Evolutionary conservation across 2,329 filamentous ascomycete genomes (phyloP), one percentile per base, ranked within the genome.

Genomic region (Scleromitrula shiraiana): DNA sequence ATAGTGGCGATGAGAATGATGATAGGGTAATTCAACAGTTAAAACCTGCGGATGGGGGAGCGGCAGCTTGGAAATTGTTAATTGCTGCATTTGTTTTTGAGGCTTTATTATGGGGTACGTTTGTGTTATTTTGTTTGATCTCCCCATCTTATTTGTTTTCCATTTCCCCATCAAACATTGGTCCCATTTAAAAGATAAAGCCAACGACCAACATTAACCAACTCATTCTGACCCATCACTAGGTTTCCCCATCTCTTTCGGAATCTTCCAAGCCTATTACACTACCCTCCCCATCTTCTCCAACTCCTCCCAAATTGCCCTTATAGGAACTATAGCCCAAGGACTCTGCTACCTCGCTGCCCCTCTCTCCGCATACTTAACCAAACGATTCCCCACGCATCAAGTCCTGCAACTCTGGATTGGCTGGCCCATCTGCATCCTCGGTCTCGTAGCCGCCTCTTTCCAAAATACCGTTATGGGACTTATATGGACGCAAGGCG

Each of bases 401-500:
- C 36, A 33, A 32, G 23, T 27, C 7, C 36, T 29, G 5, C 22
- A 26, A 14, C 27, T 41, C 4, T 40, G 36, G 26, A 1, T 41
- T 14, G 27, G 36, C 1, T 38, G 24, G 66, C 56, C 64, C 0
- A 45, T 71, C 2, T 70, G 67, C 52, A 64, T 71, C 27, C 10
- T 59, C 0, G 66, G 64, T 0, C 56, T 72, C 7, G 68, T 50
- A 32, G 62, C 43, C 52, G 58, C 75, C 68, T 80, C 72, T 32
- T 76, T 83, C 54, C 72, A 75, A 0, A 67, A 63, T 3, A 75
- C 66, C 2, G 70, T 78, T 0, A 63, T 67, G 0, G 74, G 78
- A 30, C 70, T 84, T 27, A 76, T 84, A 51, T 59, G 70, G 9
- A 79, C 75, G 0, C 80, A 85, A 58, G 82, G 81, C 2, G 61